Conservation (phyloP, 2,329 filamentous ascomycete species). For the Aureobasidium sp. region DNA sequence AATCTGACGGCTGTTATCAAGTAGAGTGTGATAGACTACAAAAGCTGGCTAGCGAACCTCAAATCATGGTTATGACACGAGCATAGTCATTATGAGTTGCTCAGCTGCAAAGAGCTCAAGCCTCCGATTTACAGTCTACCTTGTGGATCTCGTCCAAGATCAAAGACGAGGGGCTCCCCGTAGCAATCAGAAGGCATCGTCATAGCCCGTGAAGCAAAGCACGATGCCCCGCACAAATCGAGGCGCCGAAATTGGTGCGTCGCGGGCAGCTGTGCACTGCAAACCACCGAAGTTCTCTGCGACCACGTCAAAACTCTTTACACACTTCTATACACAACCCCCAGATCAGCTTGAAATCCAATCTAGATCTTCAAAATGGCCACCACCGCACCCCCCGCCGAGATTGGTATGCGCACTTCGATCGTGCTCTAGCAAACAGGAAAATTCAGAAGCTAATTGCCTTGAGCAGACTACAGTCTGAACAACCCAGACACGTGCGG, state of each 20-base stretch:
- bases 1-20: no score
- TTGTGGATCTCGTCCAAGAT: background rate
- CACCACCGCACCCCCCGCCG: conserved; percentile 15
- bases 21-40: no score
- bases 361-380: conserved; percentile 17
- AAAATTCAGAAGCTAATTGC: conserved; percentile 9
- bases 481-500: conserved; percentile 29
- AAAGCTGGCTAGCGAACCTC: no score
- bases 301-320: conserved; percentile 9
- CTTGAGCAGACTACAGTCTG: conserved; percentile 26
- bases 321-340: background rate
- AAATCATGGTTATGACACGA: no score
- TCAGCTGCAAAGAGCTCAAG: no score
- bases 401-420: conserved; percentile 16
- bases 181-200: background rate
- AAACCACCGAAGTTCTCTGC: conserved; percentile 9
- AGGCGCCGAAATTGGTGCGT: conserved; percentile 8
- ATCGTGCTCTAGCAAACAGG: background rate
- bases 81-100: no score
- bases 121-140: no score
- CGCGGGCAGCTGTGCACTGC: conserved; percentile 4
- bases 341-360: conserved; percentile 4
- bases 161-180: background rate
- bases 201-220: background rate
- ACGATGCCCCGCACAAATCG: conserved; percentile 9